Conservation (phyloP, 768 basidiomycete species). For the Termitomyces sp. region DNA sequence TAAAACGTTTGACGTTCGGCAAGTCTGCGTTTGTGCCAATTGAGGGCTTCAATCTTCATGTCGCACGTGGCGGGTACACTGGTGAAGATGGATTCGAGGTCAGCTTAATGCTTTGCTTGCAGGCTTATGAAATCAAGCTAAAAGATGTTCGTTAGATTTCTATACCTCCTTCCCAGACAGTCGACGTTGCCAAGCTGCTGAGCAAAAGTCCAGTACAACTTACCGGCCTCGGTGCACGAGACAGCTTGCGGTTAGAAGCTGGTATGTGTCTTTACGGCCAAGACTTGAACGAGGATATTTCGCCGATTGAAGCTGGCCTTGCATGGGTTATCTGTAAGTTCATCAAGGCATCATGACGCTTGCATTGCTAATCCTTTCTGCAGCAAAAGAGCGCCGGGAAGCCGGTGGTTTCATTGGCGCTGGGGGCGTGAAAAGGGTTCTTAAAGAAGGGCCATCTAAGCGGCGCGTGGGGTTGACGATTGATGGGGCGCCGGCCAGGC, state of each 20-base stretch:
- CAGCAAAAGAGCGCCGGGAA: constrained; percentile 80
- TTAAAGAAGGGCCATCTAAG: constrained; percentile 74
- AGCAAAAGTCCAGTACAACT: constrained; percentile 66
- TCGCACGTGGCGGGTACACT: constrained; percentile 94
- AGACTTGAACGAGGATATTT: constrained; percentile 83
- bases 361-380: neutral
- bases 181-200: constrained; percentile 65
- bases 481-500: constrained; percentile 80
- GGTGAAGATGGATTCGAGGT: constrained; percentile 99
- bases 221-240: constrained; percentile 87
- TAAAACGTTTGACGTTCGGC: constrained; percentile 76
- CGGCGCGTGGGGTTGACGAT: constrained; percentile 80
- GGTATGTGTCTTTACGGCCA: constrained; percentile 97
- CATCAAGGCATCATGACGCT: neutral
- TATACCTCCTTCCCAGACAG: constrained; percentile 72
- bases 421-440: constrained; percentile 61
- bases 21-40: constrained; percentile 77
- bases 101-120: neutral
- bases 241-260: constrained; percentile 91
- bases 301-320: constrained; percentile 87
- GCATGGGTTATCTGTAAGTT: constrained; percentile 86
- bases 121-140: neutral
- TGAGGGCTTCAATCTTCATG: constrained; percentile 74
- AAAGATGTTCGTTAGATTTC: constrained; percentile 58
- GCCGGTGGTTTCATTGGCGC: constrained; percentile 75